Evolutionary conservation across 805 yeast genomes (phyloP).

Genomic region (Yamadazyma sp.): DNA sequence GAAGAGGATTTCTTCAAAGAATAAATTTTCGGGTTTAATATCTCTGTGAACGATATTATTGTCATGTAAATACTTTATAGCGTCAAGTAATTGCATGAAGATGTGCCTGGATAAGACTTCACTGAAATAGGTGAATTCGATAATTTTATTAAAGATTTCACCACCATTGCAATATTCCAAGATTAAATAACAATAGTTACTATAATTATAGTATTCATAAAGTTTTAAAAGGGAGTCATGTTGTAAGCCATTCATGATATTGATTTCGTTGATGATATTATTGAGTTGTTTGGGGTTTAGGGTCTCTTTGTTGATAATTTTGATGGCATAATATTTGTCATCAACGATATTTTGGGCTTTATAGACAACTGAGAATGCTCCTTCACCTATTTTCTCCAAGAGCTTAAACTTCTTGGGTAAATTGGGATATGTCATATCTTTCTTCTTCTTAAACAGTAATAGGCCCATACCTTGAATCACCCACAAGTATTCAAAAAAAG

Average conservation of each 20-base stretch:
- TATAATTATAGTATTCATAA: constrained; percentile 50
- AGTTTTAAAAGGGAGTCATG: constrained; percentile 63
- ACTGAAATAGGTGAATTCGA: constrained; percentile 70
- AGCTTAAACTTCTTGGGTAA: constrained; percentile 29
- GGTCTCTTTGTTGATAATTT: constrained; percentile 63
- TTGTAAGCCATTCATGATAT: constrained; percentile 62
- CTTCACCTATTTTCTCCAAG: constrained; percentile 58
- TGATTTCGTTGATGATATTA: constrained; percentile 67
- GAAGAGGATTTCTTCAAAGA: constrained; percentile 56
- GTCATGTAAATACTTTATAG: constrained; percentile 64
- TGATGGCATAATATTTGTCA: constrained; percentile 60
- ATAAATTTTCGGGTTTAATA: constrained; percentile 75
- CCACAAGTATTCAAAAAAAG: no score
- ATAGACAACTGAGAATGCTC: constrained; percentile 87
- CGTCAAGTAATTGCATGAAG: constrained; percentile 66
- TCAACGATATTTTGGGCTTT: constrained; percentile 47
- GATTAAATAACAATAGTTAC: constrained; percentile 56
- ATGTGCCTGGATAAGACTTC: constrained; percentile 73
- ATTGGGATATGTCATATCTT: constrained; percentile 12
- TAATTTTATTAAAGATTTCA: constrained; percentile 76
- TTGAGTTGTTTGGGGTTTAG: constrained; percentile 50
- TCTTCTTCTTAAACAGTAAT: constrained; percentile 10
- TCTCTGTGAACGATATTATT: constrained; percentile 76
- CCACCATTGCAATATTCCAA: constrained; percentile 75
- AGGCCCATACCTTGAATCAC: constrained; percentile 9